Percentiles rank a stretch among this genome's conserved stretches.
These are phyloP conservation scores for Neurospora sublineolata DNA, from an alignment of 495 filamentous ascomycete genomes.

Conservation along the genomic window DNA sequence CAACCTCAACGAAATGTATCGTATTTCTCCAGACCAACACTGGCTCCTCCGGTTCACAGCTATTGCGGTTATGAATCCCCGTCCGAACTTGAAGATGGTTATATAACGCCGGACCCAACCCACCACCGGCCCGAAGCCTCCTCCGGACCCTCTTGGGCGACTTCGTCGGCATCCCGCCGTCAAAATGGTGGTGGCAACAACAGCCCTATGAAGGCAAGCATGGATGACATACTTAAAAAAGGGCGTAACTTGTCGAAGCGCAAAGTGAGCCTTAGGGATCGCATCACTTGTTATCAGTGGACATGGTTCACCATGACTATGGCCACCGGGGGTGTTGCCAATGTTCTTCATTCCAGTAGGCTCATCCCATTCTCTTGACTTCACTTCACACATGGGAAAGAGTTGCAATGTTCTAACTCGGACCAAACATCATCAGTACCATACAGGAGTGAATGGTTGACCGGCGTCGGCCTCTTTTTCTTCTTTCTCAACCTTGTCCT, in stretches of 20 bases:
- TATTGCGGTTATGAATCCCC: conserved; percentile 6
- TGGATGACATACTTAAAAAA: conserved; percentile 20
- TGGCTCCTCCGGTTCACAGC: background rate
- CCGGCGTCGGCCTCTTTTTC: conserved; percentile 59
- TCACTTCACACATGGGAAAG: background rate
- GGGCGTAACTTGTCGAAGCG: conserved; percentile 10
- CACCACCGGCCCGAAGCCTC: background rate
- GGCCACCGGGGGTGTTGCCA: conserved; percentile 78
- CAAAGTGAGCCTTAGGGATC: conserved; percentile 31
- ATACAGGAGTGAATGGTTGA: conserved; percentile 56
- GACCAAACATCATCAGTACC: conserved; percentile 40
- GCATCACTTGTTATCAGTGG: conserved; percentile 44
- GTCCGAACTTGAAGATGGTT: conserved; percentile 1
- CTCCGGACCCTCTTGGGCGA: background rate
- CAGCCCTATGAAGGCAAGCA: conserved; percentile 11
- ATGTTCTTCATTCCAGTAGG: conserved; percentile 60
- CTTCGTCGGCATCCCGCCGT: background rate
- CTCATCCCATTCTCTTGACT: background rate
- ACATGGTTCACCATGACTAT: conserved; percentile 69
- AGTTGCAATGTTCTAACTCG: background rate
- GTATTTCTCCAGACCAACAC: background rate
- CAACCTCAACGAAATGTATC: background rate
- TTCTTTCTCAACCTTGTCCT: conserved; percentile 66
- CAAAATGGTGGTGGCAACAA: background rate
- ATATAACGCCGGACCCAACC: background rate